Evolutionary conservation across 768 basidiomycete species (phyloP).

Genomic region (Kwoniella sp.): DNA sequence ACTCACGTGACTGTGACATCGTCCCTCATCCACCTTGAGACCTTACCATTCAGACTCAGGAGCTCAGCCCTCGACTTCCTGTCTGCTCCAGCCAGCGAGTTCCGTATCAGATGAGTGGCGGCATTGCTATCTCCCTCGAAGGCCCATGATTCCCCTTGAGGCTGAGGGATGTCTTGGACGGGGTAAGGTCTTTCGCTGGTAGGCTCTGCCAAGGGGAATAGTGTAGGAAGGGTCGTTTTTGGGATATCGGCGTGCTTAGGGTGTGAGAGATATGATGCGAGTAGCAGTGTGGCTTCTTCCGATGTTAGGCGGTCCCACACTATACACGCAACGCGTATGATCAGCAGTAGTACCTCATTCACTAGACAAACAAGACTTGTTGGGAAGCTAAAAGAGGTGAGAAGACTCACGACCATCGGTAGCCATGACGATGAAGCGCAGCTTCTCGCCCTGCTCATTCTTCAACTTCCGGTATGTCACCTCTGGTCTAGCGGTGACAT

Average conservation of each 20-base stretch:
- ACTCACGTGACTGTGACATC: constrained; percentile 55
- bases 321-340: constrained; percentile 12
- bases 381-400: background rate
- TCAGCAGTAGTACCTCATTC: background rate
- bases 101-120: constrained; percentile 55
- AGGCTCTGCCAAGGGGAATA: constrained; percentile 28
- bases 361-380: background rate
- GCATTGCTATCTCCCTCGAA: constrained; percentile 52
- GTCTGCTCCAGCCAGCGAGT: constrained; percentile 47
- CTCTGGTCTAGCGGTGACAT: constrained; percentile 53
- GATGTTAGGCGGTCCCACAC: constrained; percentile 56
- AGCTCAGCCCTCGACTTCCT: constrained; percentile 40
- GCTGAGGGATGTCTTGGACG: constrained; percentile 39
- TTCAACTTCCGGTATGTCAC: constrained; percentile 48
- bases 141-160: constrained; percentile 37
- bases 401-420: constrained; percentile 53
- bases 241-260: constrained; percentile 42
- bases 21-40: constrained; percentile 50
- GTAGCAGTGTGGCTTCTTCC: constrained; percentile 51
- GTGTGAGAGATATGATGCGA: constrained; percentile 48
- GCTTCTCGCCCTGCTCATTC: constrained; percentile 37
- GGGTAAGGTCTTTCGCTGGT: constrained; percentile 35
- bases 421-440: constrained; percentile 53
- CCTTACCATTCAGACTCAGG: constrained; percentile 47
- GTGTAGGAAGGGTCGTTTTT: constrained; percentile 34